Evolutionary conservation across 2,329 filamentous ascomycete genomes (phyloP), one percentile per base, ranked within the genome.

Genomic region (Sclerotinia minor): DNA sequence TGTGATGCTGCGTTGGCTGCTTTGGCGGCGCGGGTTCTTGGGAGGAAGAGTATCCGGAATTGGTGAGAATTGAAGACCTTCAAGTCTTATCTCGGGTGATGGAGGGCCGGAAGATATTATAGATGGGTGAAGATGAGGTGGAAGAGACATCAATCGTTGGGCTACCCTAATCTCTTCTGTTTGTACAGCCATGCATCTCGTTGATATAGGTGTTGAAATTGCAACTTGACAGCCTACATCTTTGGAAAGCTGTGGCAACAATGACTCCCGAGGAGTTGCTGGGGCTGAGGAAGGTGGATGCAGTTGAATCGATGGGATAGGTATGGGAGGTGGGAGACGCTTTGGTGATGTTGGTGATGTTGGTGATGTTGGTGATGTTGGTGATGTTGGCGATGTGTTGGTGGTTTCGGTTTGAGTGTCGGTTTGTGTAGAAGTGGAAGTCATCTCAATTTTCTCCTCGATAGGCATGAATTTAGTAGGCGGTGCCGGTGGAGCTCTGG

Each of bases 91-190:
- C 70, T 78, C 80, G 24, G 87, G 87, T 17, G 87, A 89, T 1
- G 81, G 77, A 11, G 87, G 87, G 26, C 84, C 80, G 0, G 87
- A 89, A 0, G 83, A 81, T 69, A 96, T 90, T 24, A 89, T 83
- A 0, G 92, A 94, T 0, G 93, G 92, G 67, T 93, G 87, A 45
- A 97, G 83, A 75, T 95, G 91, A 1, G 87, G 81, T 19, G 92
- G 92, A 35, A 97, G 82, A 72, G 88, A 89, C 69, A 90, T 86
- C 55, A 92, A 81, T 69, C 93, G 87, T 79, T 87, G 87, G 76
- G 96, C 94, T 7, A 96, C 86, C 67, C 92, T 87, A 68, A 98
- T 97, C 69, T 92, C 91, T 73, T 98, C 94, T 0, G 95, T 99
- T 81, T 99, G 95, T 68, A 87, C 57, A 79, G 83, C 67, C 84